Base-by-base conservation (phyloP, 805 yeast genomes). In the Ogataea pilisensis region DNA sequence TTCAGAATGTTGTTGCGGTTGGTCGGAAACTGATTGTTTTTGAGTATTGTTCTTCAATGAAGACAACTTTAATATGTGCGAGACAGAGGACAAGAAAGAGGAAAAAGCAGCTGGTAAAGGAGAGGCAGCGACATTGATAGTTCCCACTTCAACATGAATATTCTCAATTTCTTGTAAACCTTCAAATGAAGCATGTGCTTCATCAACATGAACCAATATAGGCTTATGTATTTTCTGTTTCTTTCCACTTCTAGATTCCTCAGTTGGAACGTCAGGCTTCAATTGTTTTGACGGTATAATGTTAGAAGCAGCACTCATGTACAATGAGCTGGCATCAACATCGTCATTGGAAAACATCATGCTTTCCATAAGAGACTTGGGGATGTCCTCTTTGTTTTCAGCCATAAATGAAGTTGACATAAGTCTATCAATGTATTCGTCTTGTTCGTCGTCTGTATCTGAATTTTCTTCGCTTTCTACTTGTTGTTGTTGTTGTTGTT, bases 241-340 rank as follows among this genome's bases (percentile, higher is more conserved):
- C 43, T 35, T 26, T 40, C 35, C 21, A 21, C 38, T 14, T 18
- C 34, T 9, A n/a, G 30, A 22, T 16, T 27, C 33, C 16, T 9
- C 25, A 33, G 18, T 22, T 29, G 22, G n/a, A 14, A 12, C 16
- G 7, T 27, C 30, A 8, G 30, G 16, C 8, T 27, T 27, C 35
- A 39, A 14, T 11, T 31, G 27, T 14, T 33, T 28, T 21, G 56
- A 31, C 25, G 50, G 50, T 36, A 71, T 64, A 2, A 77, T 55
- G 37, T 74, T 71, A 0, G 86, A 78, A 9, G 82, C 68, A 2
- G 95, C 95, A 60, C 95, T 85, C 90, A 85, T 79, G 55, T 85
- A 87, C 16, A 86, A 72, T 3, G 89, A 80, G 35, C 78, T 72
- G 1, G 86, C 83, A 41, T 82, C 84, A 1, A 86, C 83, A 41